These are phyloP conservation scores for Conringia planisiliqua DNA, from an alignment of 345 rosid species.

Conservation along the genomic window DNA sequence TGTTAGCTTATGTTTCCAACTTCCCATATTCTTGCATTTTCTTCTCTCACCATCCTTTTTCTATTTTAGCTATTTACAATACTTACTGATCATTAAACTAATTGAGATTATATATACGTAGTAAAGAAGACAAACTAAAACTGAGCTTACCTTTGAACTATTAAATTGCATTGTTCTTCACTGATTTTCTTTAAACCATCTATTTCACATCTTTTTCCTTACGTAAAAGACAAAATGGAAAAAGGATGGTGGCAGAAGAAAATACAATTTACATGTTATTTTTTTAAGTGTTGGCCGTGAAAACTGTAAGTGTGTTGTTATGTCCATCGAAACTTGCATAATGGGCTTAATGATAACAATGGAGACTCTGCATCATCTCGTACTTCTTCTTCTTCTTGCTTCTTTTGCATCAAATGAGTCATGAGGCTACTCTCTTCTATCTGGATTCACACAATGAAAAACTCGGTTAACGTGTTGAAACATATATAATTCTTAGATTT, in stretches of 20 bases:
- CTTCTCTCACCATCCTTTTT: no score
- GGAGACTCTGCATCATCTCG: constrained; percentile 34
- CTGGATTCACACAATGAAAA: constrained; percentile 33
- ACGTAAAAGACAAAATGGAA: constrained; percentile 18
- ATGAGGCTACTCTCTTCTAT: constrained; percentile 51
- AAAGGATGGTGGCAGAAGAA: constrained; percentile 18
- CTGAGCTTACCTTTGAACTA: neutral
- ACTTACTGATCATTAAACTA: constrained; percentile 2
- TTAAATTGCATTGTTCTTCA: constrained; percentile 4
- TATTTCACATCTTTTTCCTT: constrained; percentile 31
- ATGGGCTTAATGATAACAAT: constrained; percentile 25
- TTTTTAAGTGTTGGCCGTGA: constrained; percentile 30
- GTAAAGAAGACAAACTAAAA: neutral
- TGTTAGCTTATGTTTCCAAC: no score
- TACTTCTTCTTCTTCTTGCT: constrained; percentile 38
- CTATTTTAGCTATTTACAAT: neutral
- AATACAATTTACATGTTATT: constrained; percentile 40
- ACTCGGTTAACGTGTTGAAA: neutral
- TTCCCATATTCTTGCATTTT: no score
- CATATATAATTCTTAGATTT: neutral
- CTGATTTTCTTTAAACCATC: neutral
- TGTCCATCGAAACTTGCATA: constrained; percentile 32
- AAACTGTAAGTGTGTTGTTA: constrained; percentile 15
- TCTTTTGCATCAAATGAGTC: constrained; percentile 64
- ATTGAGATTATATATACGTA: neutral